A percentile compares a stretch with the other conserved stretches of the same genome.
These are phyloP conservation scores for Sporothrix pseudoabietina DNA, from an alignment of 2,329 filamentous ascomycete genomes.

Conservation along the genomic window DNA sequence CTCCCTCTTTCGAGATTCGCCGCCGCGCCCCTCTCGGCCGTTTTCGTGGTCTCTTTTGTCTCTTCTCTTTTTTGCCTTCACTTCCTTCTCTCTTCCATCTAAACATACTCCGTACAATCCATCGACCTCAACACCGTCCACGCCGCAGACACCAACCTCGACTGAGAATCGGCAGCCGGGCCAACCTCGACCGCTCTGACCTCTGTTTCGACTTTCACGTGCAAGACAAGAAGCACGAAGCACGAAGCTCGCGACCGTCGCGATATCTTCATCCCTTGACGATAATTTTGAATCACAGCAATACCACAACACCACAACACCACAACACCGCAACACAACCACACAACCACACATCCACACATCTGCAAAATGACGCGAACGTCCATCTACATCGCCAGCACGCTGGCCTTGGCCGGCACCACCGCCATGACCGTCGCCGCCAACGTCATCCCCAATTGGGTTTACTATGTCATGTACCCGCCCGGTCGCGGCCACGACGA, in stretches of 20 bases:
- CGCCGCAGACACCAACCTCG: neutral
- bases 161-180: neutral
- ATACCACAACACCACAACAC: neutral
- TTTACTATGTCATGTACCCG: constrained; percentile 58
- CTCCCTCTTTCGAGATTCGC: neutral
- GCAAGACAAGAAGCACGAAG: neutral
- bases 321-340: too few species aligned
- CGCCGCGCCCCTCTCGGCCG: neutral
- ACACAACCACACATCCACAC: too few species aligned
- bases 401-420: constrained; percentile 57
- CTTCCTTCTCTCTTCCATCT: neutral
- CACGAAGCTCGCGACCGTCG: neutral
- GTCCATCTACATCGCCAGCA: constrained; percentile 48
- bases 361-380: constrained; percentile 47
- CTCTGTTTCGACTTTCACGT: neutral
- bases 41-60: neutral
- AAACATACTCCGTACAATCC: neutral
- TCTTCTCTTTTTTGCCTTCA: neutral
- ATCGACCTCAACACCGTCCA: neutral
- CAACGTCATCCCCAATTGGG: constrained; percentile 71
- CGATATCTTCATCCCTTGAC: neutral
- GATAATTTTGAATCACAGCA: neutral
- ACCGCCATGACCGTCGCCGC: constrained; percentile 71
- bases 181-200: neutral
- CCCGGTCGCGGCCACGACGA: constrained; percentile 50